Conservation (phyloP, 257 asterid species). For the Lycium barbarum region DNA sequence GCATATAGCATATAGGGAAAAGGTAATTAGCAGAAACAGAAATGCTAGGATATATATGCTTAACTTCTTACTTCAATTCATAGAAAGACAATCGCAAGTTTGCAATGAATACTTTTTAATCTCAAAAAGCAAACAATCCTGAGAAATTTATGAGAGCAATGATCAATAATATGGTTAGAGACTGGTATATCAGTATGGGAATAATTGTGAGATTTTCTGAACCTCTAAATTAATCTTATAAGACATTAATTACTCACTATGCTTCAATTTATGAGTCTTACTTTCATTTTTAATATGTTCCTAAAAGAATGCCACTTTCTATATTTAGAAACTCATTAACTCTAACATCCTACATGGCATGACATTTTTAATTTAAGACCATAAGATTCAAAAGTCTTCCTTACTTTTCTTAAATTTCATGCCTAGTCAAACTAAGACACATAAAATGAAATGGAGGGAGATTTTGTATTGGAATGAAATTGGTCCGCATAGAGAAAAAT, state of each 20-base stretch:
- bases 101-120: neutral
- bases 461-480: neutral
- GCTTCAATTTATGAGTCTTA: too few species aligned
- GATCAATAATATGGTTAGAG: neutral
- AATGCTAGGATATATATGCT: neutral
- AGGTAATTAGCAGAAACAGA: conserved; percentile 14
- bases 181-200: neutral
- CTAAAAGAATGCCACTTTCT: too few species aligned
- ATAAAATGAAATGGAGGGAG: too few species aligned
- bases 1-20: neutral
- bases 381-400: too few species aligned
- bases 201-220: neutral
- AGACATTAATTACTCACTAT: neutral
- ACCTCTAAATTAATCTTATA: neutral
- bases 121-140: neutral
- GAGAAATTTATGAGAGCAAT: neutral
- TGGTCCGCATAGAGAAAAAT: neutral
- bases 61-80: neutral
- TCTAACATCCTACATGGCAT: too few species aligned
- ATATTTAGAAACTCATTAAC: too few species aligned
- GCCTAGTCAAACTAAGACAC: too few species aligned
- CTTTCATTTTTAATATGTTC: too few species aligned
- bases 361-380: too few species aligned
- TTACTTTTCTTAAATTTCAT: too few species aligned
- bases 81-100: neutral